phyloP scores from a whole-genome alignment of 306 rosid genomes.

The Vicia faba region DNA sequence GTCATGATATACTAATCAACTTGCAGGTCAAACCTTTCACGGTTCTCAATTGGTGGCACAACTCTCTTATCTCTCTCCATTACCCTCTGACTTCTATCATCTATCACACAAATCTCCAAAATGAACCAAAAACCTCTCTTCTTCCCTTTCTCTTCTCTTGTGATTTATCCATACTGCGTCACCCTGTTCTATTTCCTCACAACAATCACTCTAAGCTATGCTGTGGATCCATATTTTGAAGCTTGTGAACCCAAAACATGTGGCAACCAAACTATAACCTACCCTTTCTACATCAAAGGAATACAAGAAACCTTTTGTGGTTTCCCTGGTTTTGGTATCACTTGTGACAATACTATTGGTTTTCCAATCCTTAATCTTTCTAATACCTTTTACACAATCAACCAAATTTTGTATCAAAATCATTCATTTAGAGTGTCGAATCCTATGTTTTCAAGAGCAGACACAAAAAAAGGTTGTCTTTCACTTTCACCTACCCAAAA shows the following conservation, averaged over 20 bases:
- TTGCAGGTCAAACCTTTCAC: constrained; percentile 37
- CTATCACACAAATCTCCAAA: constrained; percentile 2
- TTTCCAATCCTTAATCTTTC: constrained; percentile 45
- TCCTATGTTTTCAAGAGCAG: constrained; percentile 23
- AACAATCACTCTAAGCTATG: neutral
- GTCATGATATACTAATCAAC: neutral
- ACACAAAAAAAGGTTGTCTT: constrained; percentile 24
- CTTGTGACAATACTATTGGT: constrained; percentile 34
- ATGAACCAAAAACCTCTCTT: constrained; percentile 43
- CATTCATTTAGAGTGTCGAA: constrained; percentile 47
- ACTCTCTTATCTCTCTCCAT: neutral
- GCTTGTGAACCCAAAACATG: constrained; percentile 49
- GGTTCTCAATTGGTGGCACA: neutral
- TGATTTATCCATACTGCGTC: constrained; percentile 11
- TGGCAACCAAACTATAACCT: constrained; percentile 44
- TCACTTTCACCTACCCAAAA: neutral
- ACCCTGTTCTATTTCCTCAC: constrained; percentile 11
- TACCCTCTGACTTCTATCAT: neutral
- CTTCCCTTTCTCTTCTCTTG: constrained; percentile 8
- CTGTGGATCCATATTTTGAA: constrained; percentile 28
- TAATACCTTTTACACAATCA: constrained; percentile 20
- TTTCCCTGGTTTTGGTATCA: constrained; percentile 53
- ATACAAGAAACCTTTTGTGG: constrained; percentile 50
- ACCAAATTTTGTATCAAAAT: constrained; percentile 42
- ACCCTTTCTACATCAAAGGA: constrained; percentile 51